Evolutionary conservation across 441 rosid genomes (phyloP).

Genomic region (Jatropha multifida): DNA sequence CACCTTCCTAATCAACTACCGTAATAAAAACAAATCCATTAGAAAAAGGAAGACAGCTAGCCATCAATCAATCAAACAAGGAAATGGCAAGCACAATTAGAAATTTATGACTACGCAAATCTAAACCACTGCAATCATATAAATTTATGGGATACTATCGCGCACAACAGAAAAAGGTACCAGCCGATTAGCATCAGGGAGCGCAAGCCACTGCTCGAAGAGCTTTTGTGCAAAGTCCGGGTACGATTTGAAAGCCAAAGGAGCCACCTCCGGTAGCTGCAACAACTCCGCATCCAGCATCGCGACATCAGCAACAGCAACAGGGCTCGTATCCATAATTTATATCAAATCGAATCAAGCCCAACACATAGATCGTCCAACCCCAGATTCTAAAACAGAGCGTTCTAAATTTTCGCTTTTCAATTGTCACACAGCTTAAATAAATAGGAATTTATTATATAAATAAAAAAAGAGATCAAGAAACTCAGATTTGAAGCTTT

Average conservation of each 20-base stretch:
- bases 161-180: conserved; percentile 32
- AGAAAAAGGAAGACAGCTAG: conserved; percentile 3
- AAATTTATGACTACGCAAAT: background rate
- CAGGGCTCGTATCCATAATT: conserved; percentile 54
- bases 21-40: background rate
- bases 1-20: background rate
- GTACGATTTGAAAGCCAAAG: conserved; percentile 61
- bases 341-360: conserved; percentile 24
- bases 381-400: conserved; percentile 20
- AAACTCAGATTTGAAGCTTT: conserved; percentile 24
- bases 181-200: conserved; percentile 86
- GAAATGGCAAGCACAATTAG: background rate
- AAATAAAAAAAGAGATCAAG: background rate
- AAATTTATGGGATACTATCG: background rate
- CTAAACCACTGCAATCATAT: background rate
- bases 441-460: background rate
- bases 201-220: conserved; percentile 93
- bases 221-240: conserved; percentile 72
- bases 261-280: conserved; percentile 82
- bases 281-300: conserved; percentile 77
- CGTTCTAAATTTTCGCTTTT: background rate
- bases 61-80: background rate
- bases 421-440: background rate
- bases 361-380: conserved; percentile 30
- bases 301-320: conserved; percentile 57